Base-by-base conservation (phyloP, 2,329 filamentous ascomycete species). In the Claviceps capensis region DNA sequence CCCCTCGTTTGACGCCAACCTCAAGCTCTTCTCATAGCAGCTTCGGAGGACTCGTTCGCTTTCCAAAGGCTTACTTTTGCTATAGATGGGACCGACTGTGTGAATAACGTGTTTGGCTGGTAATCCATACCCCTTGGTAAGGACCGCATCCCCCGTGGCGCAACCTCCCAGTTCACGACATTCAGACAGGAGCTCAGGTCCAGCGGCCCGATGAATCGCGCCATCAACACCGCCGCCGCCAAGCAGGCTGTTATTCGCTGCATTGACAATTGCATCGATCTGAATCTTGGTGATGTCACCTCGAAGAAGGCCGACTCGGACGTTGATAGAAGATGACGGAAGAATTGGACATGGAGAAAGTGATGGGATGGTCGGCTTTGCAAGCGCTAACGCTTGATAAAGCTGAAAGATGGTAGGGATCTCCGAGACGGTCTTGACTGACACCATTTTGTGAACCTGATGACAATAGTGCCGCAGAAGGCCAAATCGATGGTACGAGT, bases 181-280 rank as follows among this genome's bases (percentile, higher is more conserved):
- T 70, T 93, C 91, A 8, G 72, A 62, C 19, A 82, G 57, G 0
- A 97, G 78, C 0, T 67, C 66, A 0, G 70, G 77, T 0, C 93
- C 93, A 1, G 93, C 91, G 42, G 85, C 88, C 34, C 76, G 68
- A 65, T 97, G 93, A 60, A 97, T 96, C 30, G 89, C 86, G 42
- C 85, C 86, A 62, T 90, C 85, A 16, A 97, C 89, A 38, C 93
- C 93, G n/a, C 89, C 88, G 50, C 93, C 93, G 51, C 90, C 89
- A 0, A 86, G 75, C 0, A 97, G 79, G 1, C 76, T 77, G 9
- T 68, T 69, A 66, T 97, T 97, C 45, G 93, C 91, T 1, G 93
- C 91, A 65, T 97, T 97, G 65, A 97, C 90, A 59, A 96, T 93
- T 57, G 85, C 85, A 62, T 89, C 87, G 46, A 89, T 76, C 36